These are phyloP conservation scores for Tilletiaria anomala DNA, from an alignment of 1,284 basidiomycete genomes.

Conservation along the genomic window DNA sequence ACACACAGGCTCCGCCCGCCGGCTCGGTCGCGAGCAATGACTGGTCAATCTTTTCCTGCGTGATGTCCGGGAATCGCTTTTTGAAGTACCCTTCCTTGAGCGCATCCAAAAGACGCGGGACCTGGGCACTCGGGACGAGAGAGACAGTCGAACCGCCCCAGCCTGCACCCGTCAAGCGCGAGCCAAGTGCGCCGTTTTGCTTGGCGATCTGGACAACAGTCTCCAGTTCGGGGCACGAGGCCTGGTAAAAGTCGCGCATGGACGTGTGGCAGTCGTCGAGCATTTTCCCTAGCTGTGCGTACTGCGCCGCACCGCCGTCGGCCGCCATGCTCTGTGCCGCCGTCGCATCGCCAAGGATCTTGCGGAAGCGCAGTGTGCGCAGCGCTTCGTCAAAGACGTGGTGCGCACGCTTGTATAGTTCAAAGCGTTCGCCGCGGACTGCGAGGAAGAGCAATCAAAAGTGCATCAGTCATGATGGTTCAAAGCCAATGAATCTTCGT, in stretches of 20 bases:
- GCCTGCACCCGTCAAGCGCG: constrained; percentile 31
- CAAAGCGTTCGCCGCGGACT: constrained; percentile 24
- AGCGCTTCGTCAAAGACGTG: constrained; percentile 34
- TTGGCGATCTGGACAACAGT: constrained; percentile 27
- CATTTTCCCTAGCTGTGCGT: constrained; percentile 19
- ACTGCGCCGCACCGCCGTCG: constrained; percentile 6
- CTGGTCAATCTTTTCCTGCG: constrained; percentile 14
- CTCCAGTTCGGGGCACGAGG: constrained; percentile 29
- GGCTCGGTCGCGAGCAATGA: constrained; percentile 32
- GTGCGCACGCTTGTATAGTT: constrained; percentile 18
- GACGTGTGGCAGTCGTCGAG: constrained; percentile 30
- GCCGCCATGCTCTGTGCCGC: constrained; percentile 5
- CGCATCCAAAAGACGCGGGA: constrained; percentile 16
- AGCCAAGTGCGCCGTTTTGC: constrained; percentile 24
- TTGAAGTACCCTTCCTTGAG: constrained; percentile 19
- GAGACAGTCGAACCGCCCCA: constrained; percentile 37
- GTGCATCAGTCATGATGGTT: background rate
- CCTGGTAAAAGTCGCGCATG: constrained; percentile 24
- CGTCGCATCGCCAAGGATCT: constrained; percentile 5
- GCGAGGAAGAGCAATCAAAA: constrained; percentile 1
- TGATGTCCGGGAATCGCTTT: constrained; percentile 14
- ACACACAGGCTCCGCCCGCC: constrained; percentile 30
- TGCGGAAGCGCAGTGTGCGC: constrained; percentile 25
- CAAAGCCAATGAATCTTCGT: background rate
- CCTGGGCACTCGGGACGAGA: constrained; percentile 25